Evolutionary conservation across 345 rosid genomes (phyloP).

Genomic region (Bruguiera gymnorhiza): DNA sequence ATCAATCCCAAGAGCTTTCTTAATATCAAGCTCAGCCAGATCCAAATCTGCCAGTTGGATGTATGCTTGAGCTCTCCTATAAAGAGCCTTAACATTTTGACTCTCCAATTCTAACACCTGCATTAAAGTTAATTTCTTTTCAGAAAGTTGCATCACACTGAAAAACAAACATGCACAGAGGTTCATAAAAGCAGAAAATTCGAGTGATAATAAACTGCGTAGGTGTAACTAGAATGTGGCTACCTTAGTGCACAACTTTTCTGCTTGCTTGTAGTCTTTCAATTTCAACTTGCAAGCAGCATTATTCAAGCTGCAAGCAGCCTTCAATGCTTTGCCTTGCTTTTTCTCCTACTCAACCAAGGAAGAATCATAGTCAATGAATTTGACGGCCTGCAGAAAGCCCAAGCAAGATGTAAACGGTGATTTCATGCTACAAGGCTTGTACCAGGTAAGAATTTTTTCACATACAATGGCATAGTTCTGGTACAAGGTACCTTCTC

Average conservation of each 20-base stretch:
- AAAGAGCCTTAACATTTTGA: constrained; percentile 67
- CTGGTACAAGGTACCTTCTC: constrained; percentile 52
- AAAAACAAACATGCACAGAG: too few species aligned
- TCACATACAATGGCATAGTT: neutral
- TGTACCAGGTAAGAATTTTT: neutral
- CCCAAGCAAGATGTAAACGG: too few species aligned
- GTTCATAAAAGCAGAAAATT: neutral
- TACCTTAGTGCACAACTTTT: constrained; percentile 74
- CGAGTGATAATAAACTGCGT: neutral
- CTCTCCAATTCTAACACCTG: constrained; percentile 72
- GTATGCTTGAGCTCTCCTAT: constrained; percentile 77
- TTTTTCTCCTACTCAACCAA: constrained; percentile 84
- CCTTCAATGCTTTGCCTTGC: constrained; percentile 72
- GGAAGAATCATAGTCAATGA: constrained; percentile 68
- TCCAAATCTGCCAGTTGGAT: constrained; percentile 64
- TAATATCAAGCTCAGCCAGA: constrained; percentile 77
- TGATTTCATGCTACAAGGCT: neutral
- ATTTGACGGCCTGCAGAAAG: constrained; percentile 63
- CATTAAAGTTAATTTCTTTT: neutral
- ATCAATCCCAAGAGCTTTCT: constrained; percentile 80
- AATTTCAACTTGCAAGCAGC: constrained; percentile 87
- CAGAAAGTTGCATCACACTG: too few species aligned
- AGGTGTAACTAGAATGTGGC: neutral
- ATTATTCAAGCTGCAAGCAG: constrained; percentile 75
- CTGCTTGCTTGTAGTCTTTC: constrained; percentile 78